These are phyloP conservation scores for Leishmania tarentolae DNA, from an alignment of 208 protist species.

Conservation along the genomic window DNA sequence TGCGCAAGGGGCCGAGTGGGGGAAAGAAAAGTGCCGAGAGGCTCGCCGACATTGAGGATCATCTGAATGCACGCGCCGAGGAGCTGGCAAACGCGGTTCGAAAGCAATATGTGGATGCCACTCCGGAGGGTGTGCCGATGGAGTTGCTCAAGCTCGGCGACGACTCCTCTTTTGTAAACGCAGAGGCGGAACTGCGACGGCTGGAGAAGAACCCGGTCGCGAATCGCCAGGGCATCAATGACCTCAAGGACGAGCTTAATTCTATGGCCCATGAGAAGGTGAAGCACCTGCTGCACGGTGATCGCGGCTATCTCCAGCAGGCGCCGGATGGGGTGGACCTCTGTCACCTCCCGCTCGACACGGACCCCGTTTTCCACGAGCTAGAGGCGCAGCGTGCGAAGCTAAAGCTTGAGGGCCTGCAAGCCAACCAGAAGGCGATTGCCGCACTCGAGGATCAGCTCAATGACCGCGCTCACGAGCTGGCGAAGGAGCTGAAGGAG, in stretches of 20 bases:
- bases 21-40: constrained; percentile 44
- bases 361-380: constrained; percentile 66
- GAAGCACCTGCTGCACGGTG: constrained; percentile 47
- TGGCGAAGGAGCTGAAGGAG: constrained; percentile 72
- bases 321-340: constrained; percentile 70
- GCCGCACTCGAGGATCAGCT: constrained; percentile 59
- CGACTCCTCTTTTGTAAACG: constrained; percentile 53
- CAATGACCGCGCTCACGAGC: constrained; percentile 68
- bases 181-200: constrained; percentile 56
- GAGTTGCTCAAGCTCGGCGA: constrained; percentile 63
- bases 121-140: constrained; percentile 53
- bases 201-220: constrained; percentile 66
- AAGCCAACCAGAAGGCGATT: constrained; percentile 50
- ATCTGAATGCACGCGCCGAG: constrained; percentile 62
- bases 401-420: constrained; percentile 67
- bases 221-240: constrained; percentile 63
- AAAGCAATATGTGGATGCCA: constrained; percentile 52
- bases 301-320: constrained; percentile 74
- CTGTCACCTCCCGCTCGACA: constrained; percentile 59
- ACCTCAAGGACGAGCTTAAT: constrained; percentile 74
- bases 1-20: constrained; percentile 38
- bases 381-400: constrained; percentile 64
- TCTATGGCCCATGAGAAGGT: constrained; percentile 61
- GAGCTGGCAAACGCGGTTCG: constrained; percentile 61
- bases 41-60: constrained; percentile 50